Conservation (phyloP, 2,329 filamentous ascomycete genomes). For the Coleophoma cylindrospora region DNA sequence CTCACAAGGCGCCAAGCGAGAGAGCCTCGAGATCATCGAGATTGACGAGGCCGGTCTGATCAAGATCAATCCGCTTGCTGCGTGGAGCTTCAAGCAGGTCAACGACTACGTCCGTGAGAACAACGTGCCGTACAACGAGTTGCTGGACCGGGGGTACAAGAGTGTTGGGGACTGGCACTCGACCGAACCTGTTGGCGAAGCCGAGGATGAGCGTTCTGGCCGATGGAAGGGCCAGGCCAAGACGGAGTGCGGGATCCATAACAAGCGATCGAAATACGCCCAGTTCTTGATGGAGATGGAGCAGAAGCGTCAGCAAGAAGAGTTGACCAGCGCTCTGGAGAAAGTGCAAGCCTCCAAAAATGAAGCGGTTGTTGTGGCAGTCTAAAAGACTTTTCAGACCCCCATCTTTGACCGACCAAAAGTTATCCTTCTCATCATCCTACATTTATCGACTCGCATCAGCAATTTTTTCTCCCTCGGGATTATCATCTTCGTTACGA, state of each 20-base stretch:
- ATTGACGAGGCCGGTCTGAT: conserved; percentile 82
- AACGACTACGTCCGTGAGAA: conserved; percentile 81
- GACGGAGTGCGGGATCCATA: conserved; percentile 98
- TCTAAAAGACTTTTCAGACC: too few relatives aligned
- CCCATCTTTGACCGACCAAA: too few relatives aligned
- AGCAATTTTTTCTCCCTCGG: too few relatives aligned
- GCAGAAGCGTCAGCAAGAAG: conserved; percentile 25
- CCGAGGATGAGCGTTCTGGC: conserved; percentile 92
- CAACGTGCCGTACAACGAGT: conserved; percentile 86
- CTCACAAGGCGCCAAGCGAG: conserved; percentile 89
- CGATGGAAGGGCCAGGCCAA: conserved; percentile 96
- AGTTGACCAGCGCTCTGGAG: conserved; percentile 17
- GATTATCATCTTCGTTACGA: too few relatives aligned
- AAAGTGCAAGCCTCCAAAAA: conserved; percentile 7
- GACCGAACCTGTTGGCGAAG: conserved; percentile 81
- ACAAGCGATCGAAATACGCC: conserved; percentile 90
- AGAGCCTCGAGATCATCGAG: conserved; percentile 86
- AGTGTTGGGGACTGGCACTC: conserved; percentile 98
- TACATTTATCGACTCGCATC: too few relatives aligned
- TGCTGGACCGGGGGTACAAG: conserved; percentile 95
- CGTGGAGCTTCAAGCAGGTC: conserved; percentile 90
- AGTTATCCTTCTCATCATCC: too few relatives aligned
- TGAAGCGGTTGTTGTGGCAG: too few relatives aligned
- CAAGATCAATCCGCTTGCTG: conserved; percentile 96
- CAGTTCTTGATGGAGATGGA: conserved; percentile 49